Evolutionary conservation across 495 filamentous ascomycete species (phyloP).

Genomic region (Echria macrotheca): DNA sequence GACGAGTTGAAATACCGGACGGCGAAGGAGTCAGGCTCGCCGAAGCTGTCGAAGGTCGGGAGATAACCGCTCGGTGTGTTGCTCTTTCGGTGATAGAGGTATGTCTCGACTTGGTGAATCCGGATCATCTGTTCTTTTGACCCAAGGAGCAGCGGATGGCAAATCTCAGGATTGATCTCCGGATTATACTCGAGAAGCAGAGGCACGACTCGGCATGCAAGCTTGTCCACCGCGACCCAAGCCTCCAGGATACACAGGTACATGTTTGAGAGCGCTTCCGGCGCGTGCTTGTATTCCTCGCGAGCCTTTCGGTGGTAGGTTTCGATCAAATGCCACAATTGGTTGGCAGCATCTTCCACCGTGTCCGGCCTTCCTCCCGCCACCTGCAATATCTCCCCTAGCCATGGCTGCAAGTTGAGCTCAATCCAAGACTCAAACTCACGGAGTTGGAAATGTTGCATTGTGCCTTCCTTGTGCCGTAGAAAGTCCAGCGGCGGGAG

Average conservation of each 20-base stretch:
- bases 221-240: slow-evolving; percentile 57
- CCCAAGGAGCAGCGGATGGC: slow-evolving; percentile 48
- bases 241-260: slow-evolving; percentile 56
- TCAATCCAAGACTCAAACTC: neutral
- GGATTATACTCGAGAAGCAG: slow-evolving; percentile 49
- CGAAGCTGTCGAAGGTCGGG: slow-evolving; percentile 2
- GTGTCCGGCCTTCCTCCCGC: too few relatives aligned
- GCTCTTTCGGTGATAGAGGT: slow-evolving; percentile 30
- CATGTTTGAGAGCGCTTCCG: slow-evolving; percentile 53
- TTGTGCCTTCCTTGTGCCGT: too few relatives aligned
- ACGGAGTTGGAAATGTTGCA: neutral
- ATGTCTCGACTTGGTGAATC: slow-evolving; percentile 43
- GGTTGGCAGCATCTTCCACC: too few relatives aligned
- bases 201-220: slow-evolving; percentile 32
- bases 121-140: slow-evolving; percentile 44
- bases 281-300: slow-evolving; percentile 35
- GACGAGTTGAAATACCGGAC: slow-evolving; percentile 51
- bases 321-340: slow-evolving; percentile 8
- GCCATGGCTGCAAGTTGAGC: neutral
- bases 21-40: slow-evolving; percentile 47
- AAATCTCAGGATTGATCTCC: slow-evolving; percentile 36
- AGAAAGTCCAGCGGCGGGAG: neutral
- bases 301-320: slow-evolving; percentile 20
- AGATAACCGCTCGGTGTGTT: neutral
- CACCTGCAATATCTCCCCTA: too few relatives aligned